Evolutionary conservation across 1,284 basidiomycete genomes (phyloP).

Genomic region (Fomitiporia mediterranea): DNA sequence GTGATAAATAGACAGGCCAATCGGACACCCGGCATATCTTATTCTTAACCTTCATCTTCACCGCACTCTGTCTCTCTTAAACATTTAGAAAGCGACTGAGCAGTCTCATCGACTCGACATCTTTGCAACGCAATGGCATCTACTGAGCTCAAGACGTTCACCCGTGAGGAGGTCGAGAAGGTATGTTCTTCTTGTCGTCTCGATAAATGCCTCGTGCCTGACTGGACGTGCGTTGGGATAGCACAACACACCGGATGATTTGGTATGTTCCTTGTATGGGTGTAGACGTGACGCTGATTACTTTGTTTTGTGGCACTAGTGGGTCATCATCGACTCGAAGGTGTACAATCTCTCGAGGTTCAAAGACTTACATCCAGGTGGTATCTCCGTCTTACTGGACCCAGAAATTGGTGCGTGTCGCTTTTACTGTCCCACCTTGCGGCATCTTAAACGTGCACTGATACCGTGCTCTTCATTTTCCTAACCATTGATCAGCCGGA

Average conservation of each 20-base stretch:
- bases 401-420: constrained; percentile 62
- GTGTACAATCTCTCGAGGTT: constrained; percentile 83
- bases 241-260: constrained; percentile 62
- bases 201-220: not conserved
- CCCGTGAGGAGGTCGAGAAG: constrained; percentile 20
- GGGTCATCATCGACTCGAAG: constrained; percentile 79
- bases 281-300: constrained; percentile 20
- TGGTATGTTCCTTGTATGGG: constrained; percentile 35
- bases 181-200: not conserved
- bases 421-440: not conserved
- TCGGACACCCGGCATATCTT: constrained; percentile 2
- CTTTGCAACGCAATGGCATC: constrained; percentile 8
- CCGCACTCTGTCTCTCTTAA: too few species aligned
- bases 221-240: constrained; percentile 23
- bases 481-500: constrained; percentile 46
- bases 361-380: constrained; percentile 78
- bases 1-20: constrained; percentile 10
- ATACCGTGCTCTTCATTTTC: not conserved
- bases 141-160: constrained; percentile 18
- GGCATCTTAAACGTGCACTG: not conserved
- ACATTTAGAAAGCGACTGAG: too few species aligned
- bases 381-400: constrained; percentile 68
- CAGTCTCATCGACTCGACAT: not conserved
- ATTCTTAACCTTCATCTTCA: not conserved
- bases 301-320: constrained; percentile 37